A percentile compares a stretch with the other conserved stretches of the same genome.
Evolutionary conservation across 768 basidiomycete genomes (phyloP).

Genomic region (Lentinula sp.): DNA sequence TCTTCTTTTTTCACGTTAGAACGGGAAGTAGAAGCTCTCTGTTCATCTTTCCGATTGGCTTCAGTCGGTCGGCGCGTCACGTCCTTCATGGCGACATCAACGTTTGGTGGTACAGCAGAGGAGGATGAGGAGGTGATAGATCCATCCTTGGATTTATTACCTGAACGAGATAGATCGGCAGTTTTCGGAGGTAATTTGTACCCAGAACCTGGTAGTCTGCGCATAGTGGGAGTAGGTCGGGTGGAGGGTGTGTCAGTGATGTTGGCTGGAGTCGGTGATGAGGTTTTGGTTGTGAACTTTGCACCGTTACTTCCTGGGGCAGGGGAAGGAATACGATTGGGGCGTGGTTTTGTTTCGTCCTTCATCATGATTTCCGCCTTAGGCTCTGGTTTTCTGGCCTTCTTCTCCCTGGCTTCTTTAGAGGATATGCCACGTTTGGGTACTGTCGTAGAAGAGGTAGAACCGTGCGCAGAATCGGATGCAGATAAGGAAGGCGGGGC

Average conservation of each 20-base stretch:
- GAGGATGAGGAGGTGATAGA: background rate
- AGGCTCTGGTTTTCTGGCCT: conserved; percentile 31
- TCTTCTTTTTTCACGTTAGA: background rate
- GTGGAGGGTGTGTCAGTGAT: conserved; percentile 9
- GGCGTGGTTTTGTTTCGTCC: conserved; percentile 34
- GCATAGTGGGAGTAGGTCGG: conserved; percentile 9
- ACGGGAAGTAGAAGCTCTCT: background rate
- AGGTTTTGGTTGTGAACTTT: background rate
- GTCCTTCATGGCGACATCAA: conserved; percentile 2
- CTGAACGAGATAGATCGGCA: conserved; percentile 6
- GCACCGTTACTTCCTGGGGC: background rate
- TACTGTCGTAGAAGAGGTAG: conserved; percentile 7
- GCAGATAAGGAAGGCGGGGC: conserved; percentile 11
- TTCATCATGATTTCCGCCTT: conserved; percentile 39
- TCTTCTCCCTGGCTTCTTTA: conserved; percentile 42
- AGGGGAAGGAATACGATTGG: conserved; percentile 15
- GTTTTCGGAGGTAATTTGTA: conserved; percentile 28
- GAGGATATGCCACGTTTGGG: conserved; percentile 43
- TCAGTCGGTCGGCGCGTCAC: background rate
- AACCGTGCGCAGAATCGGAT: background rate
- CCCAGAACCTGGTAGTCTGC: conserved; percentile 44
- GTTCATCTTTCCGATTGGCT: background rate
- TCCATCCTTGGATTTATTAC: background rate
- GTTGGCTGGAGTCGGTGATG: background rate
- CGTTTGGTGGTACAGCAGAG: background rate